A percentile compares a stretch with the other conserved stretches of the same genome.
These are phyloP conservation scores for Thraustochytrium aureum DNA, from an alignment of 352 stramenopile species.

Conservation along the genomic window DNA sequence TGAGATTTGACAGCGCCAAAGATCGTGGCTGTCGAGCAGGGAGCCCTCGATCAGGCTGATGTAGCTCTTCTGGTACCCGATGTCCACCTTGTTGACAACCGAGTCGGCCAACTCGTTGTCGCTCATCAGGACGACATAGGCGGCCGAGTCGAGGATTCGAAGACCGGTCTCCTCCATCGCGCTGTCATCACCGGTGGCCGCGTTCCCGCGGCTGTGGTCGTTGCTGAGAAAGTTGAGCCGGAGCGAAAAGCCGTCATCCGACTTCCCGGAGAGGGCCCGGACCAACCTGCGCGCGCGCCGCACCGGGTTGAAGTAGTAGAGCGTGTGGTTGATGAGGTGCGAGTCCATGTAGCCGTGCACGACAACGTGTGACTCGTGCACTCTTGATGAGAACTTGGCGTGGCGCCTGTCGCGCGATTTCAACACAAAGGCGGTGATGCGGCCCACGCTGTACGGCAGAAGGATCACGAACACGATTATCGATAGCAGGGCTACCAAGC, in stretches of 20 bases:
- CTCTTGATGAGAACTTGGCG: neutral
- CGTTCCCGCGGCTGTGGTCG: too few species aligned
- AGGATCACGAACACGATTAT: slow-evolving; percentile 34
- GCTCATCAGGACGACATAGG: slow-evolving; percentile 41
- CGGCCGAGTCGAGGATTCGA: too few species aligned
- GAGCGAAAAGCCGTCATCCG: too few species aligned
- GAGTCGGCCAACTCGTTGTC: neutral
- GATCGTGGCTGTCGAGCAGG: neutral
- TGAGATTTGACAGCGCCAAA: neutral
- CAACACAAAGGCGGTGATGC: neutral
- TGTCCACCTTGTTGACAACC: neutral
- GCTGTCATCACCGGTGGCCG: too few species aligned
- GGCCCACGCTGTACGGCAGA: slow-evolving; percentile 8
- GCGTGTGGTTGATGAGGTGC: neutral
- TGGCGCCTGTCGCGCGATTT: neutral
- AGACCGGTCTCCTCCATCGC: too few species aligned
- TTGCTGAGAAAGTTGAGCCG: too few species aligned
- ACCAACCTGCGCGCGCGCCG: slow-evolving; percentile 13
- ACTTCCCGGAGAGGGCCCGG: too few species aligned
- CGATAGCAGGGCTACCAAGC: neutral
- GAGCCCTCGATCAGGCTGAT: slow-evolving; percentile 27
- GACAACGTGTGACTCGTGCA: slow-evolving; percentile 28
- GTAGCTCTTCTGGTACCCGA: slow-evolving; percentile 22
- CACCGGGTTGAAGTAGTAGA: slow-evolving; percentile 46
- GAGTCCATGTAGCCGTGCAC: slow-evolving; percentile 29